Evolutionary conservation across 192 early-diverging fungal species (phyloP), one percentile per base, ranked within the genome.

Genomic region (Thamnidium elegans): DNA sequence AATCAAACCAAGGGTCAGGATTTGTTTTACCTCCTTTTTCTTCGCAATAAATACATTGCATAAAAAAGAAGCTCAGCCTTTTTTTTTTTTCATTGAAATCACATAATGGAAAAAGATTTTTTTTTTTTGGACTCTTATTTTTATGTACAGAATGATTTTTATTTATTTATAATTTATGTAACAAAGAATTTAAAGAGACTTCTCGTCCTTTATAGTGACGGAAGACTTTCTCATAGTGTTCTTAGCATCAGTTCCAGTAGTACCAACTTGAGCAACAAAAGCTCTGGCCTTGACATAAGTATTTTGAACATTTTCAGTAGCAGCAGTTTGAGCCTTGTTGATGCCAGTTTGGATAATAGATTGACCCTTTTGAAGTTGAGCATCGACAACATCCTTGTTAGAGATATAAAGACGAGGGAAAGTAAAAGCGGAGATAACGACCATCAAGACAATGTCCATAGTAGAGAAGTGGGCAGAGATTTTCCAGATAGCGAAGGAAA

Each of bases 371-470:
- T 54, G 30, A 32, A 69, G 48, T 3, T 55, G 68, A 17, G 68
- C 47, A 44, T 69, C 68, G 7, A 69, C 54, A 1, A 63, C 34
- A 32, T 69, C 59, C 46, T 69, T 63, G 54, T 69, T 69, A 19
- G 61, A 63, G 50, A 50, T 55, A 42, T 69, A 69, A 1, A 69
- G 54, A 32, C 62, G 68, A 51, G 68, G 68, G 47, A 69, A 55
- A 21, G 30, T 58, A 46, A 69, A 69, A 5, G 61, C 54, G 6
- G 53, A 62, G 47, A 69, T 53, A 11, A 58, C 20, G n/a, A 47
- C 1, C 5, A 55, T 3, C 31, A 69, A 48, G n/a, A 63, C 4
- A 31, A 69, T 39, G 14, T 45, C 50, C 23, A 53, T 53, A 17
- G 53, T 63, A 36, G 68, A 56, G 42, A 69, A 31, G 50, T 63